Base-by-base conservation (phyloP, 306 rosid species). In the Fragaria nilgerrensis region DNA sequence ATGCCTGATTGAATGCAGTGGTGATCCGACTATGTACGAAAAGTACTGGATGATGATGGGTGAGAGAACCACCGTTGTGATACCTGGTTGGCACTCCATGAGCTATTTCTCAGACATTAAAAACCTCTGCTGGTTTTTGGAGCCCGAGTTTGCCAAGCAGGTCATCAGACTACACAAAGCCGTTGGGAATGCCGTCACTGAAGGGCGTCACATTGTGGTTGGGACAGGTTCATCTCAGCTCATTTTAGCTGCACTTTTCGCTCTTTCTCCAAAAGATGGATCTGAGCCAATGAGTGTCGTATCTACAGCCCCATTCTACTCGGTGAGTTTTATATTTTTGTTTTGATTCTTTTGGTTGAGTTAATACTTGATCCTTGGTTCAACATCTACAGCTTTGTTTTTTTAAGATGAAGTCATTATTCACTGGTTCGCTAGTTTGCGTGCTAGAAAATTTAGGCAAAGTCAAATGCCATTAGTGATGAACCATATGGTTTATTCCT, bases 151-250 rank as follows among this genome's bases (percentile, higher is more conserved):
- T 37, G 86, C 83, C 0, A 83, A 70, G 53, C 90, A 94, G 80
- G 85, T 94, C 19, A 82, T 86, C 64, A 81, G 98, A 72, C 68
- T 94, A 70, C 98, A 94, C 77, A 81, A 64, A 4, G 90, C 86
- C 44, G 97, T 90, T 1, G 97, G 94, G 0, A 95, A 95, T 74
- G 99, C 99, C 0, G 85, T 80, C 5, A 91, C 97, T 2, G 85
- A 90, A 41, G 92, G 88, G 11, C 91, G 89, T 8, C 87, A 90
- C 49, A 59, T 92, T 74, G 93, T 95, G 29, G 97, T 95, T 19
- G 99, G 99, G 19, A 95, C 97, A 2, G 99, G 99, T 68, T 95
- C 99, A 16, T 92, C 98, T 27, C 99, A 95, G 87, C 92, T 95
- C 25, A 78, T 75, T 70, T 82, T 88, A n/a, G 98, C 98, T 45